Evolutionary conservation across 257 asterid genomes (phyloP).

Genomic region (Salvia splendens): DNA sequence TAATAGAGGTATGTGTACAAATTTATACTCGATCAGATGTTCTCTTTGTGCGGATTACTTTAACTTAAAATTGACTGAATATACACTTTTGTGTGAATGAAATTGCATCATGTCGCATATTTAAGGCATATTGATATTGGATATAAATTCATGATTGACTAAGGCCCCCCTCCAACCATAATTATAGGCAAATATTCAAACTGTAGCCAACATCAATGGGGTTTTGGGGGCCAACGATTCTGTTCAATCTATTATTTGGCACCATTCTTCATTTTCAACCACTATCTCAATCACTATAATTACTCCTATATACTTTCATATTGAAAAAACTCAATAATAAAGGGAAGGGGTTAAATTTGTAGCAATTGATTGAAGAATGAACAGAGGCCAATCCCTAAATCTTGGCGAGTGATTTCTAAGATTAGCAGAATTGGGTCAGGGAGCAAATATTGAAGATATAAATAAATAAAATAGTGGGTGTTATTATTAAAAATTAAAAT

Average conservation of each 20-base stretch:
- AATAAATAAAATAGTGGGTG: slow-evolving; percentile 17
- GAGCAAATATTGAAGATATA: neutral
- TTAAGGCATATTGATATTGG: no score
- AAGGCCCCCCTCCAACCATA: slow-evolving; percentile 13
- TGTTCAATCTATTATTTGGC: slow-evolving; percentile 11
- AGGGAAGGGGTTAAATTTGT: no score
- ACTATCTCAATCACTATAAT: neutral
- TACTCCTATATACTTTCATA: no score
- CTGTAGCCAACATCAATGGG: neutral
- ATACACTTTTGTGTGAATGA: neutral
- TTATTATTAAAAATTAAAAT: slow-evolving; percentile 31
- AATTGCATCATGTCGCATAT: neutral
- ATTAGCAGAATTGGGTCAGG: slow-evolving; percentile 9
- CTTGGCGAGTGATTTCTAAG: neutral
- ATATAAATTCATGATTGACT: neutral
- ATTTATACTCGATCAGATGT: no score
- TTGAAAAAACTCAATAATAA: no score
- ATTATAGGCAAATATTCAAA: slow-evolving; percentile 15
- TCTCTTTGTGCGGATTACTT: no score
- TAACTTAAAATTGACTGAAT: neutral
- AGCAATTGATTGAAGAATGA: no score
- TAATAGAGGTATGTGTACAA: no score
- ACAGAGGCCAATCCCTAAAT: neutral
- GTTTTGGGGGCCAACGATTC: slow-evolving; percentile 2
- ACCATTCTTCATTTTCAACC: slow-evolving; percentile 14